Evolutionary conservation across 192 early-diverging fungal genomes (phyloP).

Genomic region (Coemansia sp.): DNA sequence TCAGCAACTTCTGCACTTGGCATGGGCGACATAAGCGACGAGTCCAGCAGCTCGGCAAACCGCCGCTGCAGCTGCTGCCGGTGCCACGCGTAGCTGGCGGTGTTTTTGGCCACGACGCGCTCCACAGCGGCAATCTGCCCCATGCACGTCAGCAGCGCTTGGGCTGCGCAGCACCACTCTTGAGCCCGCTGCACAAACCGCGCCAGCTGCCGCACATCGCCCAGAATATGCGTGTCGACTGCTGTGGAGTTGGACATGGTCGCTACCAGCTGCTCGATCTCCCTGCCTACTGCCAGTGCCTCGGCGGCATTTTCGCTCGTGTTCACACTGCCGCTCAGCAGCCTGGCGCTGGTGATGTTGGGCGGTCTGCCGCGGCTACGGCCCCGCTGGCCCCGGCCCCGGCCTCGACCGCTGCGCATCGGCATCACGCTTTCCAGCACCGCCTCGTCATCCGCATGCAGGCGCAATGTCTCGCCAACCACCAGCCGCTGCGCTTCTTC

Average conservation of each 20-base stretch:
- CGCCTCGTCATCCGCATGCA: not conserved
- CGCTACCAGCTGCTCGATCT: conserved; percentile 32
- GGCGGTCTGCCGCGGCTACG: conserved; percentile 18
- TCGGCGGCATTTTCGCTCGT: conserved; percentile 2
- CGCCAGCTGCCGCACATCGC: conserved; percentile 45
- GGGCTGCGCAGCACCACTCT: conserved; percentile 41
- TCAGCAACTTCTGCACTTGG: not conserved
- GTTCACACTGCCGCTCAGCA: conserved; percentile 1
- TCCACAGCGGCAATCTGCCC: conserved; percentile 27
- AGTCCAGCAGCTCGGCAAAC: conserved; percentile 15
- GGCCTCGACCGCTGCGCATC: conserved; percentile 14
- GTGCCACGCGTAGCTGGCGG: conserved; percentile 31
- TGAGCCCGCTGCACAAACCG: conserved; percentile 47
- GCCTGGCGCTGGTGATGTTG: not conserved
- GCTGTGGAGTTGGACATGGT: not conserved
- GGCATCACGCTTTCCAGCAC: not conserved
- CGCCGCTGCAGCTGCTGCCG: conserved; percentile 25
- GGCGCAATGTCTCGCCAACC: conserved; percentile 5
- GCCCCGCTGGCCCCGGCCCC: conserved; percentile 13
- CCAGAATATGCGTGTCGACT: conserved; percentile 33
- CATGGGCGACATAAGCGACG: not conserved
- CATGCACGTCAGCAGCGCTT: conserved; percentile 37
- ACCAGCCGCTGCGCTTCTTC: conserved; percentile 48
- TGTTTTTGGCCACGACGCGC: conserved; percentile 18
- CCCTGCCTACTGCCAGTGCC: conserved; percentile 18